These are phyloP conservation scores for Fusarium abutilonis DNA, from an alignment of 2,329 filamentous ascomycete genomes.

Conservation along the genomic window DNA sequence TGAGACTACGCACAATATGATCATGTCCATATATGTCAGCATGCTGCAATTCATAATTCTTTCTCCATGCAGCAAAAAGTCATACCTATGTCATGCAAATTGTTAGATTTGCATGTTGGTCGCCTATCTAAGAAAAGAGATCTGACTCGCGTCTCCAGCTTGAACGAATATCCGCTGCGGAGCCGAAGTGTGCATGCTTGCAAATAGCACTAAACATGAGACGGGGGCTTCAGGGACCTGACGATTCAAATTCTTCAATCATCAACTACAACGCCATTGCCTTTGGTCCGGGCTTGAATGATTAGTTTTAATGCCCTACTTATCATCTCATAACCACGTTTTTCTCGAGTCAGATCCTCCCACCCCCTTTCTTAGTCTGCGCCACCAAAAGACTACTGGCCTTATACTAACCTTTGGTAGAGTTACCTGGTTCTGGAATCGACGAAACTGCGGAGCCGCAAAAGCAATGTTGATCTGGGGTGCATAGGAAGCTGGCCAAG, in stretches of 20 bases:
- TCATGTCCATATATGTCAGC: too few species aligned
- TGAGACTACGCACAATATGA: too few species aligned
- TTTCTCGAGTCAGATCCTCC: not conserved
- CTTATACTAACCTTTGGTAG: not conserved
- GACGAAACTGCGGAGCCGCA: constrained; percentile 29
- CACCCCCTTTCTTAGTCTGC: constrained; percentile 1
- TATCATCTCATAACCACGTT: constrained; percentile 20
- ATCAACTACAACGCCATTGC: not conserved
- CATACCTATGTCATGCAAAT: not conserved
- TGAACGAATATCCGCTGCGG: constrained; percentile 29
- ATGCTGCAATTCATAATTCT: too few species aligned
- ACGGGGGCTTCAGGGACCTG: not conserved
- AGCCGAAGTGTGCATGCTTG: constrained; percentile 20
- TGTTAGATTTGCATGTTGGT: not conserved
- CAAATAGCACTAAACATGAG: constrained; percentile 7
- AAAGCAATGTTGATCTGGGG: constrained; percentile 6
- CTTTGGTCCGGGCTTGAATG: constrained; percentile 13
- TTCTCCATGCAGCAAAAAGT: not conserved
- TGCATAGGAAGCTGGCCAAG: not conserved
- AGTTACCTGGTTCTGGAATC: not conserved
- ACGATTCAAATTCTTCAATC: too few species aligned
- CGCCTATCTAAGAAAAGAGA: not conserved
- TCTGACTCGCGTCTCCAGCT: constrained; percentile 19
- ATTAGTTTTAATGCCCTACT: not conserved
- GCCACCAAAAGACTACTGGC: not conserved